Evolutionary conservation across 148 eudicot species (phyloP), one percentile per base, ranked within the genome.

Genomic region (Arbutus unedo): DNA sequence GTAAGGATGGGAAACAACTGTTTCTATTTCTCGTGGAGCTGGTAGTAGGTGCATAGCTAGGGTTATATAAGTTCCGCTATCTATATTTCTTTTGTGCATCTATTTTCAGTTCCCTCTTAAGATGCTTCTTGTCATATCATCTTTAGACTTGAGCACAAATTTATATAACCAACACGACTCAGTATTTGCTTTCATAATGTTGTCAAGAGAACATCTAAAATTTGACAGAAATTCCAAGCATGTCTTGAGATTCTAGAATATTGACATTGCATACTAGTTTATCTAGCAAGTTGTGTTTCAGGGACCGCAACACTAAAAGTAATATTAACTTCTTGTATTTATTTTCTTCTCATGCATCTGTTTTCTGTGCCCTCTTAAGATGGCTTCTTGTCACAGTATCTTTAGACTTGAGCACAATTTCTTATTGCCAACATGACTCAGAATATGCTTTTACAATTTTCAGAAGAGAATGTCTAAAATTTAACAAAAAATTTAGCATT

Each of bases 1-100:
- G 99, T 96, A 83, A 81, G 90, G 83, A 45, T 57, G 83, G 77
- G 59, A 7, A 10, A 71, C 53, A 81, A 66, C 71, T 41, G 11
- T 38, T 44, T 11, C 43, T 76, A 75, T 45, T 79, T 45, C n/a
- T 62, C n/a, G 8, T 23, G 7, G 21, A 5, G 13, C 23, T 21
- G 73, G 68, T 78, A 8, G 3, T 18, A 16, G 67, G 60, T 45
- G 15, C 6, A 3, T 43, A 60, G 67, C 54, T 44, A 3, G 81
- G 14, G 0, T 47, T 79, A 41, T 43, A 13, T 2, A 11, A 43
- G 43, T 51, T 5, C 2, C 18, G 18, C 14, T 51, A 13, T 53
- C 41, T 50, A 6, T 49, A 3, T 4, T n/a, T 18, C 4, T 3
- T 8, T 60, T 19, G 23, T 60, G 18, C 5, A 16, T 60, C 21